A percentile compares a stretch with the other conserved stretches of the same genome.
Conservation (phyloP, 1,139 yeast species). For the Spathaspora sp. region DNA sequence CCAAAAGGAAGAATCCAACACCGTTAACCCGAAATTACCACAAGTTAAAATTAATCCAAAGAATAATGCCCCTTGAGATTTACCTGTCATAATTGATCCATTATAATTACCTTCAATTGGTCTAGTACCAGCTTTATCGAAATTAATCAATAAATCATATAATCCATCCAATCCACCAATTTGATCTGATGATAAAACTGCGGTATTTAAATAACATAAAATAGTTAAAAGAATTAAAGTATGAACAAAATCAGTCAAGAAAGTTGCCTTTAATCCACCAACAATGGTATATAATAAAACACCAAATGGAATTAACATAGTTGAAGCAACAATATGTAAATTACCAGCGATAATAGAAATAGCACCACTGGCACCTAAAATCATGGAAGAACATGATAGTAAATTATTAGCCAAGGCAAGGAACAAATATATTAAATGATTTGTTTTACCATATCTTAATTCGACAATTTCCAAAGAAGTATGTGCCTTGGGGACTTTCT, state of each 20-base stretch:
- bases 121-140: slow-evolving; percentile 15
- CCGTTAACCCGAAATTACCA: slow-evolving; percentile 32
- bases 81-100: slow-evolving; percentile 36
- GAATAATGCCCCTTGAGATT: slow-evolving; percentile 30
- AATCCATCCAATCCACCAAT: slow-evolving; percentile 32
- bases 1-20: slow-evolving; percentile 34
- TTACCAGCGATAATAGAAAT: slow-evolving; percentile 34
- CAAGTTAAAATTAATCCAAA: slow-evolving; percentile 29
- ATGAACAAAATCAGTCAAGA: slow-evolving; percentile 37
- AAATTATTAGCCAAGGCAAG: slow-evolving; percentile 32
- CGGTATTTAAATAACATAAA: slow-evolving; percentile 26
- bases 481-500: slow-evolving; percentile 29
- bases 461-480: slow-evolving; percentile 31
- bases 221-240: slow-evolving; percentile 33
- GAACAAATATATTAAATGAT: slow-evolving; percentile 32
- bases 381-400: slow-evolving; percentile 33
- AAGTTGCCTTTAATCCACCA: slow-evolving; percentile 44
- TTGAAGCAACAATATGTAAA: slow-evolving; percentile 31
- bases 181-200: slow-evolving; percentile 23
- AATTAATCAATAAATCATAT: slow-evolving; percentile 21
- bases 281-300: slow-evolving; percentile 36
- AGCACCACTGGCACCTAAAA: slow-evolving; percentile 38
- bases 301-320: slow-evolving; percentile 38
- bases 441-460: slow-evolving; percentile 28
- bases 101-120: slow-evolving; percentile 31